phyloP scores from a whole-genome alignment of 306 rosid genomes.

The Hippophae rhamnoides region DNA sequence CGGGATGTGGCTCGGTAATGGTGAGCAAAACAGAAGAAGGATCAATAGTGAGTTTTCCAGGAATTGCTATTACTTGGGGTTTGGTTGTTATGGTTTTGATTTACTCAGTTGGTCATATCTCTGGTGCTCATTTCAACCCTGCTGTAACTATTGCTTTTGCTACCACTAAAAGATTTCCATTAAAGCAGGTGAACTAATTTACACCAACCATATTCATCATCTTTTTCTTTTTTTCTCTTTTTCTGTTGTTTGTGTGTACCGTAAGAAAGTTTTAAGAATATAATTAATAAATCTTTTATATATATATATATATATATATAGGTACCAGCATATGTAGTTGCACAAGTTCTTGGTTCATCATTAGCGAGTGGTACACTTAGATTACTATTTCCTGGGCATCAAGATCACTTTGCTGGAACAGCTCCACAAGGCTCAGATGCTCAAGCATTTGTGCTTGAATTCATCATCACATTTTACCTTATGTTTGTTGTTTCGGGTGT shows the following conservation, averaged over 20 bases:
- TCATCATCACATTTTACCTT: constrained; percentile 70
- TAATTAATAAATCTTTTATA: background rate
- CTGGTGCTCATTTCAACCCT: constrained; percentile 87
- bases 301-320: constrained; percentile 8
- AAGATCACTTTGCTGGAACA: constrained; percentile 57
- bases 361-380: constrained; percentile 69
- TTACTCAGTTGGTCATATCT: constrained; percentile 74
- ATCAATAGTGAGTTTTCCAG: constrained; percentile 46
- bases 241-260: too few relatives aligned
- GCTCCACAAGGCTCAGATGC: constrained; percentile 34
- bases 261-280: too few relatives aligned
- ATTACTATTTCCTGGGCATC: constrained; percentile 34
- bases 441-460: constrained; percentile 72
- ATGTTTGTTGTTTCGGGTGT: constrained; percentile 74
- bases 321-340: constrained; percentile 61
- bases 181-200: constrained; percentile 42
- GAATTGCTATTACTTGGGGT: constrained; percentile 67
- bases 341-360: constrained; percentile 62
- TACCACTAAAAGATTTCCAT: constrained; percentile 44
- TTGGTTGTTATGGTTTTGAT: constrained; percentile 47
- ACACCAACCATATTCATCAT: background rate
- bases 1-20: constrained; percentile 57
- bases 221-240: too few relatives aligned
- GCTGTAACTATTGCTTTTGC: constrained; percentile 89
- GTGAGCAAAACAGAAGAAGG: constrained; percentile 33